Conservation (phyloP, 2,329 filamentous ascomycete genomes). For the Curvularia sp. region DNA sequence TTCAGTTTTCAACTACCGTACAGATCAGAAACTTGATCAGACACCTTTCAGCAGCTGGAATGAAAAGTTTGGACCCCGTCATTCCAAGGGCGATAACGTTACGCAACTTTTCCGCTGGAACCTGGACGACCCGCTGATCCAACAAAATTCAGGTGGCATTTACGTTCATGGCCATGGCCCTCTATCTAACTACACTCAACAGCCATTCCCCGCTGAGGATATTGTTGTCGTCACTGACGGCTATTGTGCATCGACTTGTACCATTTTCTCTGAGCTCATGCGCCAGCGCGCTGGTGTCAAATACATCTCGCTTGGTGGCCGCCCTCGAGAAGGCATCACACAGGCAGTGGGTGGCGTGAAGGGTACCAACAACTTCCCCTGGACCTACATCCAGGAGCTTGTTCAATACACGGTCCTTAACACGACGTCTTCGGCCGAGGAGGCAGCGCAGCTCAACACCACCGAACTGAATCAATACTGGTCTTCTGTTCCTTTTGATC, state of each 20-base stretch:
- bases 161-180: conserved; percentile 37
- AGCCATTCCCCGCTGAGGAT: conserved; percentile 60
- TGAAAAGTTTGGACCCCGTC: conserved; percentile 55
- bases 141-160: conserved; percentile 42
- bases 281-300: conserved; percentile 60
- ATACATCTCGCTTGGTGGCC: conserved; percentile 66
- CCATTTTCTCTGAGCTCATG: conserved; percentile 64
- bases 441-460: conserved; percentile 37
- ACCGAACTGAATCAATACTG: conserved; percentile 46
- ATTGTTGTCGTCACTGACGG: conserved; percentile 63
- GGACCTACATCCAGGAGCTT: conserved; percentile 41
- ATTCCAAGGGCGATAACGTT: conserved; percentile 60
- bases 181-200: conserved; percentile 53
- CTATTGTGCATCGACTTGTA: conserved; percentile 66
- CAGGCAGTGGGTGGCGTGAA: conserved; percentile 68
- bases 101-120: conserved; percentile 64
- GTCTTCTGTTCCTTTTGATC: conserved; percentile 40
- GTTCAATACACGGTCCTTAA: conserved; percentile 33
- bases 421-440: conserved; percentile 31
- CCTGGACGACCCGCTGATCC: conserved; percentile 50
- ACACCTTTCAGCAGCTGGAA: conserved; percentile 55
- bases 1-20: conserved; percentile 57
- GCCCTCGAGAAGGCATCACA: conserved; percentile 61
- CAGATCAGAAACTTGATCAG: conserved; percentile 57
- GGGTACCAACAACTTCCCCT: conserved; percentile 55